Conservation (phyloP, 2,329 filamentous ascomycete species). For the Fusarium burgessii region DNA sequence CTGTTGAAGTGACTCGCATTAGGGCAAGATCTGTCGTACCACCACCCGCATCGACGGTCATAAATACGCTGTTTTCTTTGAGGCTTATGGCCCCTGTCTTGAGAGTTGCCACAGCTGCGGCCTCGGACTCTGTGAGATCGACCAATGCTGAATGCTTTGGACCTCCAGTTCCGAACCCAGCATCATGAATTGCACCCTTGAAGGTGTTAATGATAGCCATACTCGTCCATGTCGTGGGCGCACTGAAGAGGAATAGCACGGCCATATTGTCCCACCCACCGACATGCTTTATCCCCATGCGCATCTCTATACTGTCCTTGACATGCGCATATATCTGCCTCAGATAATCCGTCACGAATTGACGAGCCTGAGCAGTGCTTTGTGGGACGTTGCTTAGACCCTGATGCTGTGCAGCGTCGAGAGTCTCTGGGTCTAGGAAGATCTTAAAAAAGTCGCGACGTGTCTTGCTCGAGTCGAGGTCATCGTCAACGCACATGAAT, state of each 20-base stretch:
- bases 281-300: conserved; percentile 52
- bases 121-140: conserved; percentile 62
- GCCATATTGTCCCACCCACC: conserved; percentile 58
- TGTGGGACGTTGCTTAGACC: conserved; percentile 58
- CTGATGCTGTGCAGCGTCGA: conserved; percentile 57
- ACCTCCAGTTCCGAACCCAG: conserved; percentile 62
- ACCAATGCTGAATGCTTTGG: conserved; percentile 54
- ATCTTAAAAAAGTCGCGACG: conserved; percentile 67
- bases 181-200: conserved; percentile 58
- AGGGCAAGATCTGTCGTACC: conserved; percentile 61
- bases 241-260: conserved; percentile 67
- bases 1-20: conserved; percentile 54
- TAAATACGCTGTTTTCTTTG: conserved; percentile 54
- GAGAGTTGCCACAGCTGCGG: conserved; percentile 60
- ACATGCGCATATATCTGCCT: conserved; percentile 62
- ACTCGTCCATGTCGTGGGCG: conserved; percentile 68
- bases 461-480: conserved; percentile 48
- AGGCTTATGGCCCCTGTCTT: conserved; percentile 57
- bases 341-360: conserved; percentile 63
- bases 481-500: conserved; percentile 62
- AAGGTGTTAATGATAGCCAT: conserved; percentile 64
- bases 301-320: conserved; percentile 57
- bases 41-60: conserved; percentile 60
- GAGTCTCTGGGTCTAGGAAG: conserved; percentile 61
- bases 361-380: conserved; percentile 57